These are phyloP conservation scores for Dactylellina drechsleri DNA, from an alignment of 2,329 filamentous ascomycete genomes.

Conservation along the genomic window DNA sequence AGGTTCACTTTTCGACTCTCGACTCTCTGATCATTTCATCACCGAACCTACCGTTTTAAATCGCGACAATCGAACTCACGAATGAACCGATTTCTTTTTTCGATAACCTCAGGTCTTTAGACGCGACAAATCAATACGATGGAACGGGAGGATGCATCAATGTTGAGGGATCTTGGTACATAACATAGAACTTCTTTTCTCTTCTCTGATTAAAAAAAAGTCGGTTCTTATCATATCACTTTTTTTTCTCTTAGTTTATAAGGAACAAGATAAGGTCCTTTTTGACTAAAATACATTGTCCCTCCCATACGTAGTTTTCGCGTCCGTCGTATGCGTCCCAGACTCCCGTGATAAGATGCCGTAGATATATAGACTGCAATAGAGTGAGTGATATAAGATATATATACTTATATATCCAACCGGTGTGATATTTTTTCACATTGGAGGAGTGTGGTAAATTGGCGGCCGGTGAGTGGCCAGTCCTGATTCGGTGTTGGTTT, in stretches of 20 bases:
- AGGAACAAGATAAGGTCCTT: neutral
- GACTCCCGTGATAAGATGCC: slow-evolving; percentile 14
- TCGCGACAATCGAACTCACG: neutral
- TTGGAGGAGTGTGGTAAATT: slow-evolving; percentile 28
- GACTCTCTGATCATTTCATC: neutral
- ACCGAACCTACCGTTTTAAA: neutral
- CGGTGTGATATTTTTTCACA: too few species aligned
- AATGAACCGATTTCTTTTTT: too few species aligned
- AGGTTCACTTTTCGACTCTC: too few species aligned
- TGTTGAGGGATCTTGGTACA: too few species aligned
- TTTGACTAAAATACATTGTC: neutral
- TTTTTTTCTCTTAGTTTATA: neutral
- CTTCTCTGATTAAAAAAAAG: too few species aligned
- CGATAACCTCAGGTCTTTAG: neutral
- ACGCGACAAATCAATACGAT: neutral
- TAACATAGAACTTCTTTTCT: too few species aligned
- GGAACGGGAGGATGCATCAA: neutral
- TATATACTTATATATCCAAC: too few species aligned
- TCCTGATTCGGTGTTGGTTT: too few species aligned
- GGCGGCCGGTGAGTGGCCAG: slow-evolving; percentile 1
- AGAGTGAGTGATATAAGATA: too few species aligned
- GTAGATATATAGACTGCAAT: neutral
- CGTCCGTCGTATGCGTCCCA: neutral
- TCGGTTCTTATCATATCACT: too few species aligned
- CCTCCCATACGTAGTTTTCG: neutral